Conservation (phyloP, 768 basidiomycete genomes). For the Lanmaoa rubissima region DNA sequence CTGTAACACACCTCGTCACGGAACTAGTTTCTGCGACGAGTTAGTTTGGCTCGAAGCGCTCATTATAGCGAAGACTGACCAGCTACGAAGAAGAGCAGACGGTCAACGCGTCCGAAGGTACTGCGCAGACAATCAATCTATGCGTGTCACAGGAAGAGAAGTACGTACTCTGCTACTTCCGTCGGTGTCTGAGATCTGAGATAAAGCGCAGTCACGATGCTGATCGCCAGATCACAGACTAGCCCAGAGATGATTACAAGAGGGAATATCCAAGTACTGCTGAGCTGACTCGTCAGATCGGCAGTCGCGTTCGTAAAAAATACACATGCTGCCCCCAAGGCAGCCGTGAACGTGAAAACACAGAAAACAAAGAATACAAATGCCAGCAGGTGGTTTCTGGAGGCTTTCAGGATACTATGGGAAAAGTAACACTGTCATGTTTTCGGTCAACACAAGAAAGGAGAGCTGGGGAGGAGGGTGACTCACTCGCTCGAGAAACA, state of each 20-base stretch:
- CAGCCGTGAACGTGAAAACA: slow-evolving; percentile 22
- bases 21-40: slow-evolving; percentile 14
- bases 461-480: neutral
- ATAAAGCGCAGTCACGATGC: slow-evolving; percentile 2
- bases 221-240: slow-evolving; percentile 18
- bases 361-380: slow-evolving; percentile 13
- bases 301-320: slow-evolving; percentile 13
- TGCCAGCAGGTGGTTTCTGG: slow-evolving; percentile 15
- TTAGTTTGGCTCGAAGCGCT: neutral
- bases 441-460: neutral
- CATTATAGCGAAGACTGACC: slow-evolving; percentile 10
- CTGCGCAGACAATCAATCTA: slow-evolving; percentile 1
- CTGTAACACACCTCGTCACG: slow-evolving; percentile 9
- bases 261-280: slow-evolving; percentile 17
- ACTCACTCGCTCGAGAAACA: slow-evolving; percentile 19
- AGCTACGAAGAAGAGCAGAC: slow-evolving; percentile 2
- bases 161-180: slow-evolving; percentile 9
- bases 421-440: slow-evolving; percentile 21
- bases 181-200: slow-evolving; percentile 4
- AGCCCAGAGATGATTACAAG: slow-evolving; percentile 18
- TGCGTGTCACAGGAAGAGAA: neutral
- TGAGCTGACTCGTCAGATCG: slow-evolving; percentile 10
- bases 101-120: neutral
- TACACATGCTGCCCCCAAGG: slow-evolving; percentile 17
- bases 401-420: slow-evolving; percentile 13